phyloP scores from a whole-genome alignment of 2,329 filamentous ascomycete species.

The Purpureocillium takamizusanense region DNA sequence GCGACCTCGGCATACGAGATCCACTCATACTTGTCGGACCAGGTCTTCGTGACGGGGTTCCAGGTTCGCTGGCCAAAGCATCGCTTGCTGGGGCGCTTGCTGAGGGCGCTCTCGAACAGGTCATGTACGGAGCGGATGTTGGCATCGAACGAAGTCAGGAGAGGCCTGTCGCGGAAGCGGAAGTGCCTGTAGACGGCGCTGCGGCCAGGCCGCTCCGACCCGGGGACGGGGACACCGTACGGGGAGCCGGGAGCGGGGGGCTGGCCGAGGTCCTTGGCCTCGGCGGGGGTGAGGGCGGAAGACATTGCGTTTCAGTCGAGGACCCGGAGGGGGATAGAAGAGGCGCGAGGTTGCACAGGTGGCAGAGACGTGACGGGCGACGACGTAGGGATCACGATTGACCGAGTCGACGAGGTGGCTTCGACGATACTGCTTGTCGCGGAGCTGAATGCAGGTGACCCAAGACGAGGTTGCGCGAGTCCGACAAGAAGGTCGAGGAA shows the following conservation, averaged over 20 bases:
- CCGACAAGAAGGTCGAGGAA: too few species aligned
- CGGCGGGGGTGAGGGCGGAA: constrained; percentile 24
- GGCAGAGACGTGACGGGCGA: neutral
- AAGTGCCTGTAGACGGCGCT: constrained; percentile 77
- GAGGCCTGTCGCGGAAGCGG: constrained; percentile 60
- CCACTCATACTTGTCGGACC: constrained; percentile 70
- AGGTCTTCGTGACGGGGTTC: constrained; percentile 64
- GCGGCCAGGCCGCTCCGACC: constrained; percentile 63
- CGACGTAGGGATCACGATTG: too few species aligned
- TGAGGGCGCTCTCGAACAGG: constrained; percentile 62
- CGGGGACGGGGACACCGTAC: constrained; percentile 70
- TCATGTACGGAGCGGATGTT: constrained; percentile 66
- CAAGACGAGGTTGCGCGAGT: too few species aligned
- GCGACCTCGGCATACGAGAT: constrained; percentile 73
- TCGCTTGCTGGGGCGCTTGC: constrained; percentile 53
- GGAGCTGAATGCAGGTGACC: too few species aligned
- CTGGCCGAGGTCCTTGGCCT: constrained; percentile 43
- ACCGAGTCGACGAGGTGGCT: too few species aligned
- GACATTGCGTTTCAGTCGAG: constrained; percentile 17
- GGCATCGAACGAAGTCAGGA: constrained; percentile 66
- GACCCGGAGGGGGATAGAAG: constrained; percentile 2
- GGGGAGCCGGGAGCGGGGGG: constrained; percentile 66
- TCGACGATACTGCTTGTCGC: too few species aligned
- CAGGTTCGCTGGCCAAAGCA: constrained; percentile 78
- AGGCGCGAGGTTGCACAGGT: neutral